Evolutionary conservation across 2,329 filamentous ascomycete genomes (phyloP).

Genomic region (Dryadomyces quercus-mongolicae): DNA sequence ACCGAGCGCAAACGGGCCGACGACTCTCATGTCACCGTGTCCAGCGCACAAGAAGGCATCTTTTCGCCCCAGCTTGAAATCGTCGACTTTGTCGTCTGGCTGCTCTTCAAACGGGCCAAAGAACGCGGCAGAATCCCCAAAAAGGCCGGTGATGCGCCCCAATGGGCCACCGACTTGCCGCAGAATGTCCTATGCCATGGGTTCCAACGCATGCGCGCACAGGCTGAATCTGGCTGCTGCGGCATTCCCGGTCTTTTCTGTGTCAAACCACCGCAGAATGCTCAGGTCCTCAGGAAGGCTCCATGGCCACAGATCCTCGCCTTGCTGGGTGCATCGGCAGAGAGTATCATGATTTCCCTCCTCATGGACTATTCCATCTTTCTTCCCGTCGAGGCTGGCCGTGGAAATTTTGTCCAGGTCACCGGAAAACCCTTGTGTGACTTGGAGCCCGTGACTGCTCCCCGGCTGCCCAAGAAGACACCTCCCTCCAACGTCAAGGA

Average conservation of each 20-base stretch:
- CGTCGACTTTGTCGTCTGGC: constrained; percentile 66
- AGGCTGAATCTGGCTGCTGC: not conserved
- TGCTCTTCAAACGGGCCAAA: constrained; percentile 53
- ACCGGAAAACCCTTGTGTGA: constrained; percentile 41
- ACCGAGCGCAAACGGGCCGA: constrained; percentile 43
- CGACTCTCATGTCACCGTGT: constrained; percentile 42
- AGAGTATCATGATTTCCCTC: constrained; percentile 65
- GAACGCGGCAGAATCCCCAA: constrained; percentile 39
- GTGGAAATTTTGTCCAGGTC: constrained; percentile 63
- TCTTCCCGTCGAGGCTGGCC: constrained; percentile 42
- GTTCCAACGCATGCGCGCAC: constrained; percentile 38
- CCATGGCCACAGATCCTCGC: constrained; percentile 68
- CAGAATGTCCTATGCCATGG: constrained; percentile 62
- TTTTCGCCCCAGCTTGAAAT: constrained; percentile 56
- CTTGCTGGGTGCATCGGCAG: constrained; percentile 62
- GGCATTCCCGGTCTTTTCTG: constrained; percentile 54
- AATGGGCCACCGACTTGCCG: not conserved
- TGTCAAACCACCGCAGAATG: constrained; percentile 57
- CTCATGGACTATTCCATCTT: constrained; percentile 73
- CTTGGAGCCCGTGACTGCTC: not conserved
- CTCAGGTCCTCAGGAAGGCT: constrained; percentile 51
- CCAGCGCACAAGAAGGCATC: constrained; percentile 29
- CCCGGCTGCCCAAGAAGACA: not conserved
- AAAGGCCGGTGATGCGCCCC: too few species aligned
- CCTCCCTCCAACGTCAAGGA: too few species aligned